Evolutionary conservation across 225 moss, liverwort and hornwort species (phyloP), one percentile per base, ranked within the genome.

Genomic region (Marchantia polymorpha): DNA sequence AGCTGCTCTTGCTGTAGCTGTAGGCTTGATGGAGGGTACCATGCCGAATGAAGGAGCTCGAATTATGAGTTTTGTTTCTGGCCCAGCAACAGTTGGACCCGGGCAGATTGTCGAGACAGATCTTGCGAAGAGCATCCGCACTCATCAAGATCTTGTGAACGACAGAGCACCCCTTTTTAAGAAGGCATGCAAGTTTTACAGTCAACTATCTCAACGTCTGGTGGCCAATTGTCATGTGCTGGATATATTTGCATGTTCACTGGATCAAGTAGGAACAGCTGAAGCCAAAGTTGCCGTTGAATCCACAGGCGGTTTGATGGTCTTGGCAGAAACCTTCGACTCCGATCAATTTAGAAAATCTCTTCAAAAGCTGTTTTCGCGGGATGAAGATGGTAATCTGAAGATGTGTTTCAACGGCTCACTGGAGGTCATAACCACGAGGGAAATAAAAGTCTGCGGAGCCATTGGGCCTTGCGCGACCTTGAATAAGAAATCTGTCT

Each of bases 221-320:
- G 91, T 93, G 52, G 81, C 91, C 68, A 90, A 86, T 73, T 89
- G 83, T 81, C 96, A 94, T 79, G 96, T 93, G 60, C 82, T 96
- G 83, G 96, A 96, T 82, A 85, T 96, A 60, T 94, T 96, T 86
- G 96, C 96, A 11, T 96, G 96, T 89, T 96, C 96, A 78, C 86
- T 96, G 74, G 96, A 96, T 78, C 96, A 96, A 91, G 94, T 94
- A 79, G 96, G 96, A 71, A 81, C 89, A 72, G 93, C 87, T 83
- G 96, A 96, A 87, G 92, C 91, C 26, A 96, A 93, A 84, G 78
- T 90, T 74, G 94, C 96, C 46, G 93, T 96, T 64, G 96, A 96
- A 58, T 88, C 73, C 51, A 92, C 91, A 65, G 96, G 94, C 79
- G 96, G 94, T 55, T 85, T 94, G 74, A 93, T 96, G 82, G 93